Conservation (phyloP, 1,139 yeast genomes). For the Blastobotrys illinoisensis region DNA sequence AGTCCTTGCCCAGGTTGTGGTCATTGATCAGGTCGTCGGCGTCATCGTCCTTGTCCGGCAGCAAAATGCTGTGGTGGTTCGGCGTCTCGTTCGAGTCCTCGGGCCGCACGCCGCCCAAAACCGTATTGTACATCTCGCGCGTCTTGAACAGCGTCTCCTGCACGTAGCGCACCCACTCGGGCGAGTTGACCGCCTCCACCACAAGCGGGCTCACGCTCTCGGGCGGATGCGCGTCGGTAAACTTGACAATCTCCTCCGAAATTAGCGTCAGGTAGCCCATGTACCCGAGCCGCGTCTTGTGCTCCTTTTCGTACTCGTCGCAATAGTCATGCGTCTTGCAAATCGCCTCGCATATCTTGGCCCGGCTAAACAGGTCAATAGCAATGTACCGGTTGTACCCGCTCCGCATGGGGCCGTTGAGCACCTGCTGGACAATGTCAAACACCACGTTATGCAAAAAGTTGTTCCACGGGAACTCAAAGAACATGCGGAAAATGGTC, state of each 20-base stretch:
- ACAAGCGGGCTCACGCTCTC: slow-evolving; percentile 55
- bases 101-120: slow-evolving; percentile 72
- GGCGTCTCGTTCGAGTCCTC: slow-evolving; percentile 42
- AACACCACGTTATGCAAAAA: slow-evolving; percentile 95
- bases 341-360: slow-evolving; percentile 70
- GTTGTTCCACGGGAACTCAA: slow-evolving; percentile 95
- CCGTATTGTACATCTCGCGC: slow-evolving; percentile 92
- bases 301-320: slow-evolving; percentile 54
- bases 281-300: slow-evolving; percentile 75
- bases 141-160: slow-evolving; percentile 80
- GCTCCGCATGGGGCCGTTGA: slow-evolving; percentile 93
- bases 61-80: slow-evolving; percentile 34
- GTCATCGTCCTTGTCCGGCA: slow-evolving; percentile 33
- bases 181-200: slow-evolving; percentile 49
- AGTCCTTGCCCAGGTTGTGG: slow-evolving; percentile 18
- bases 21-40: slow-evolving; percentile 25
- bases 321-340: slow-evolving; percentile 79
- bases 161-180: slow-evolving; percentile 79
- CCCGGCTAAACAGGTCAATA: slow-evolving; percentile 75
- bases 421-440: slow-evolving; percentile 92
- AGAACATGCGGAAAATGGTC: slow-evolving; percentile 74
- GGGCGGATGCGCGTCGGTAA: slow-evolving; percentile 69
- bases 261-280: slow-evolving; percentile 96
- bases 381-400: slow-evolving; percentile 86
- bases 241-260: slow-evolving; percentile 95